Base-by-base conservation (phyloP, 2,329 filamentous ascomycete genomes). In the Hortaea sp. region DNA sequence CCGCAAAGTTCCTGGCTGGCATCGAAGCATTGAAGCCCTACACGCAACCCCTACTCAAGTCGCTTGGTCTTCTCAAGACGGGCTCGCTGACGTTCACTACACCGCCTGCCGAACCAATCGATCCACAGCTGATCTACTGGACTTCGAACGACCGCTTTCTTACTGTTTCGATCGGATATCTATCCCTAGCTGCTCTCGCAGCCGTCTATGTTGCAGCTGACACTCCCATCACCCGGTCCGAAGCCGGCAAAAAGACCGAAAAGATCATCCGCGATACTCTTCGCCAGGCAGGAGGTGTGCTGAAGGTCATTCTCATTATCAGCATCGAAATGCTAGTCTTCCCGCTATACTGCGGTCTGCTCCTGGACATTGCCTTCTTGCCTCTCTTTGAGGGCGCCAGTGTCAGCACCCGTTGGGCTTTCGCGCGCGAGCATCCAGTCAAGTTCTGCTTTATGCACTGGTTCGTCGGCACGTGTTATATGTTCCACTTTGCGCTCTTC, bases 401-500 rank as follows among this genome's bases (percentile, higher is more conserved):
- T 0, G 67, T 95, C 43, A 76, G 77, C 52, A 88, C 86, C 6
- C 80, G 92, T 20, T 69, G 94, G 43, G 70, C 80, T 4, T 98
- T 95, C 59, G 87, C 87, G 1, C 71, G 79, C 45, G 75, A 80
- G 50, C 88, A 84, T 50, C 92, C 92, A 0, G 76, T 90, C 54
- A 95, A 88, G 0, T 95, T 90, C 10, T 79, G 94, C 10, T 98
- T 98, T 63, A 85, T 97, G 44, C 92, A 98, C 65, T 98, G 92
- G 92, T 98, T 98, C 61, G 84, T 95, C 47, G 92, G 92, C 42
- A 98, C 92, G 3, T 94, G 89, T 52, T 98, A 98, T 67, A 98
- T 98, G 94, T 98, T 98, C 69, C 92, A 98, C 64, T 98, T 98
- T 63, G 92, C 92, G 5, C 77, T 98, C 3, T 98, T 98, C 63